phyloP scores from a whole-genome alignment of 1,139 yeast species.

The Blastobotrys ciferrii region DNA sequence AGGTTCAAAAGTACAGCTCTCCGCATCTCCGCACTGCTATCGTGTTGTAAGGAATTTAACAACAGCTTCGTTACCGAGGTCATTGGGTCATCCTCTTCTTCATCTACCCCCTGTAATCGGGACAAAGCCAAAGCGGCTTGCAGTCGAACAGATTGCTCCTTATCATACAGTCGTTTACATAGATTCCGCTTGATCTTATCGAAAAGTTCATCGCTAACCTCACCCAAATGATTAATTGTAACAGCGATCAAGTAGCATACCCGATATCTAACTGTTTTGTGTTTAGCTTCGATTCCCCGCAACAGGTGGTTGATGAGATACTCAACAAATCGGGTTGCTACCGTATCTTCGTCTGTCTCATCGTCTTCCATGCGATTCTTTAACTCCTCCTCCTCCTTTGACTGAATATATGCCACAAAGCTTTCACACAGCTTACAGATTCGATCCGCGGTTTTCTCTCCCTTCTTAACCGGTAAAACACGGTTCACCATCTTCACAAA shows the following conservation, averaged over 20 bases:
- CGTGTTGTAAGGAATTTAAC: constrained; percentile 61
- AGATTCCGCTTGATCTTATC: constrained; percentile 61
- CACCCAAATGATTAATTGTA: constrained; percentile 69
- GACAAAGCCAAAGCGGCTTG: constrained; percentile 83
- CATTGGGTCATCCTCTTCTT: constrained; percentile 44
- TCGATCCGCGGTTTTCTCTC: constrained; percentile 73
- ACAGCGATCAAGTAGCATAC: constrained; percentile 76
- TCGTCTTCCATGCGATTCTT: background rate
- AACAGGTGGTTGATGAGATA: constrained; percentile 63
- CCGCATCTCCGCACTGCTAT: constrained; percentile 85
- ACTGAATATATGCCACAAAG: constrained; percentile 52
- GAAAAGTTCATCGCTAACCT: constrained; percentile 71
- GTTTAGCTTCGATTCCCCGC: constrained; percentile 74
- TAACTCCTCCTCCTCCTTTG: constrained; percentile 38
- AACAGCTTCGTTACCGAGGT: constrained; percentile 44
- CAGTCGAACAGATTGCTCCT: constrained; percentile 72
- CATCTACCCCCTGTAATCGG: constrained; percentile 65
- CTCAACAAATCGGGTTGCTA: constrained; percentile 49
- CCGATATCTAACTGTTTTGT: constrained; percentile 74
- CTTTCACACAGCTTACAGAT: constrained; percentile 70
- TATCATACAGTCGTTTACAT: constrained; percentile 67
- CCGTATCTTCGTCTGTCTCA: constrained; percentile 42
- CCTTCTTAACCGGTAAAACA: constrained; percentile 64
- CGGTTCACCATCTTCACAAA: constrained; percentile 64
- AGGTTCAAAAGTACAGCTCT: constrained; percentile 77